Conservation (phyloP, 345 rosid genomes). For the Murraya paniculata region DNA sequence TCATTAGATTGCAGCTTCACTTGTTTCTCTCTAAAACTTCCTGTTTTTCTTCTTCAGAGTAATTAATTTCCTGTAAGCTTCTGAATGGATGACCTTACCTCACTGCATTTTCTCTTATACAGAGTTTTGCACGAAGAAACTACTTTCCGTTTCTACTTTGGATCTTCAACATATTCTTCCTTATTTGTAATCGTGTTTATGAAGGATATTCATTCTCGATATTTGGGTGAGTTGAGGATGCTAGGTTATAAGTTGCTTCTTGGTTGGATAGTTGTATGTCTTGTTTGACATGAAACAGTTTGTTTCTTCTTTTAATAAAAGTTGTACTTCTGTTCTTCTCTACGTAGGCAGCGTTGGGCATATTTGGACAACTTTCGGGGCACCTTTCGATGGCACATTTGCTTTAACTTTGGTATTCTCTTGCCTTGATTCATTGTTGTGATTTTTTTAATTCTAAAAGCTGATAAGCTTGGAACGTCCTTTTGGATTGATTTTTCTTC, state of each 20-base stretch:
- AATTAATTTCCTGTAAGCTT: not conserved
- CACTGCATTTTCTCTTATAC: slow-evolving; percentile 33
- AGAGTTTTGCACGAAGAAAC: slow-evolving; percentile 61
- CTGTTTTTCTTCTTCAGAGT: not conserved
- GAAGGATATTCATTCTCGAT: slow-evolving; percentile 82
- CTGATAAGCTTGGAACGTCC: not conserved
- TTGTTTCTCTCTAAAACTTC: not conserved
- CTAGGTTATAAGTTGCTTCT: not conserved
- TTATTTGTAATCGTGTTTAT: slow-evolving; percentile 76
- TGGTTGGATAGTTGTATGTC: not conserved
- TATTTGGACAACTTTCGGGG: slow-evolving; percentile 81
- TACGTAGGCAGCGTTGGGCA: slow-evolving; percentile 57
- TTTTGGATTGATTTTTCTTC: not conserved
- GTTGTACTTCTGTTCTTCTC: slow-evolving; percentile 6
- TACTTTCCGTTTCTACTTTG: slow-evolving; percentile 62
- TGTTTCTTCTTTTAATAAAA: slow-evolving; percentile 4
- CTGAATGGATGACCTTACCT: slow-evolving; percentile 23
- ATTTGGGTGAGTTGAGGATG: slow-evolving; percentile 65
- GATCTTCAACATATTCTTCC: slow-evolving; percentile 71
- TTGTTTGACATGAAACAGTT: slow-evolving; percentile 6
- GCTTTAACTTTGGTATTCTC: slow-evolving; percentile 85
- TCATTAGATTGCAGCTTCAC: not conserved
- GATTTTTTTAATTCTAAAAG: not conserved
- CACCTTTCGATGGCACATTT: slow-evolving; percentile 92
- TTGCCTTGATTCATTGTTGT: slow-evolving; percentile 1